A percentile compares a stretch with the other conserved stretches of the same genome.
Evolutionary conservation across 495 filamentous ascomycete genomes (phyloP).

Genomic region (Copromyces sp.): DNA sequence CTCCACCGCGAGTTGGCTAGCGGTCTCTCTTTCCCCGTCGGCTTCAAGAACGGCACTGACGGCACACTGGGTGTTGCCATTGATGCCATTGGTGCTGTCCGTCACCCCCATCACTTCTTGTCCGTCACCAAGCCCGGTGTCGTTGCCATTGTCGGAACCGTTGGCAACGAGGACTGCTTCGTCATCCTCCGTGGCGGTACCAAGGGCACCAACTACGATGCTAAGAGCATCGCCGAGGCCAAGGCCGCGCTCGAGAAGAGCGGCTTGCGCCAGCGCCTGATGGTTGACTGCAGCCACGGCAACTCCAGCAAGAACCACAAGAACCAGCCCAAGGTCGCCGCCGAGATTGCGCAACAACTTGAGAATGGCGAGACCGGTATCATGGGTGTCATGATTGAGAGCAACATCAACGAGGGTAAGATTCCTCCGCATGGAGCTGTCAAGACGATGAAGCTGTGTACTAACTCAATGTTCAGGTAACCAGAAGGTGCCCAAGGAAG

Average conservation of each 20-base stretch:
- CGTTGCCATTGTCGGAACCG: slow-evolving; percentile 89
- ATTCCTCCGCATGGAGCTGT: neutral
- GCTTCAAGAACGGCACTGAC: slow-evolving; percentile 99
- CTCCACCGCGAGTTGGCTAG: slow-evolving; percentile 91
- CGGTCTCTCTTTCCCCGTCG: slow-evolving; percentile 90
- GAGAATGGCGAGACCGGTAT: slow-evolving; percentile 74
- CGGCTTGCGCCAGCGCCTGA: slow-evolving; percentile 54
- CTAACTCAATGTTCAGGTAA: slow-evolving; percentile 42
- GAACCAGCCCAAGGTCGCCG: slow-evolving; percentile 95
- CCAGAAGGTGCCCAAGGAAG: slow-evolving; percentile 88
- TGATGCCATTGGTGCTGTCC: slow-evolving; percentile 91
- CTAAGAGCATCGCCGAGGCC: slow-evolving; percentile 54
- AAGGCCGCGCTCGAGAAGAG: slow-evolving; percentile 24
- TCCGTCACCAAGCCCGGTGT: slow-evolving; percentile 97
- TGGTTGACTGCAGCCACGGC: slow-evolving; percentile 97
- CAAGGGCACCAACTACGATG: slow-evolving; percentile 88
- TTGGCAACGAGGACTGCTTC: slow-evolving; percentile 96
- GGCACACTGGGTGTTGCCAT: slow-evolving; percentile 83
- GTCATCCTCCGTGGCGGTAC: slow-evolving; percentile 93
- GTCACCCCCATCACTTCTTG: slow-evolving; percentile 92
- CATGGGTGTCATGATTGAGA: slow-evolving; percentile 99
- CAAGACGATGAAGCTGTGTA: slow-evolving; percentile 1
- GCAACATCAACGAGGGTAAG: slow-evolving; percentile 83
- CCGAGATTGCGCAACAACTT: slow-evolving; percentile 72
- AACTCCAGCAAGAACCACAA: slow-evolving; percentile 95